A percentile compares a stretch with the other conserved stretches of the same genome.
Conservation (phyloP, 2,329 filamentous ascomycete species). For the Boeremia exigua region DNA sequence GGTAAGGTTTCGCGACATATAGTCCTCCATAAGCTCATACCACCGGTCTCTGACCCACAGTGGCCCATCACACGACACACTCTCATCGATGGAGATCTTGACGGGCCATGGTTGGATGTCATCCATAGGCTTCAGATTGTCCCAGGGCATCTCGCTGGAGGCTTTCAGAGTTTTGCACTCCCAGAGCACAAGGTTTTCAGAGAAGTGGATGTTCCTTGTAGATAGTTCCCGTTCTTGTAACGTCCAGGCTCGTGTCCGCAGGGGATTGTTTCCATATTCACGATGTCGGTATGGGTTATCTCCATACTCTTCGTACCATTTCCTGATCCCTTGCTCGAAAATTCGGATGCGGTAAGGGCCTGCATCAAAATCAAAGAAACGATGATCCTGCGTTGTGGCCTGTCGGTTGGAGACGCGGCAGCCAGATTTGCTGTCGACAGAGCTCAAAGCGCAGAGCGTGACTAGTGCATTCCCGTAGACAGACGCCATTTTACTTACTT, state of each 20-base stretch:
- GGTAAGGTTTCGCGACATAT: neutral
- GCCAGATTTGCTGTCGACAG: too few species aligned
- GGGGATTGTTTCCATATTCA: neutral
- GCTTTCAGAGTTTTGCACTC: neutral
- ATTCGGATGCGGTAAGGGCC: too few species aligned
- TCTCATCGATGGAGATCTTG: too few species aligned
- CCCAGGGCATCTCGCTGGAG: neutral
- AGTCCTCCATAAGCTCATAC: slow-evolving; percentile 2
- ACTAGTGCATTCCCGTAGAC: too few species aligned
- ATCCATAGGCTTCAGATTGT: neutral
- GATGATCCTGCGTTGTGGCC: too few species aligned
- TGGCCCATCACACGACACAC: neutral
- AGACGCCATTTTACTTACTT: too few species aligned
- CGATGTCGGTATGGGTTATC: neutral
- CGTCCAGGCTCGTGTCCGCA: neutral
- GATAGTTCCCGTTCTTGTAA: neutral
- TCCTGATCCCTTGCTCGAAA: too few species aligned
- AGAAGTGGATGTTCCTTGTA: neutral
- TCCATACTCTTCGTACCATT: neutral
- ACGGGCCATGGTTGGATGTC: too few species aligned
- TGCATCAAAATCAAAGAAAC: too few species aligned
- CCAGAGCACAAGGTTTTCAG: neutral
- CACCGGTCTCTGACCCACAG: too few species aligned
- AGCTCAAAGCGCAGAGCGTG: too few species aligned
- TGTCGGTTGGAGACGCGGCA: too few species aligned